Base-by-base conservation (phyloP, 2,329 filamentous ascomycete species). In the Pseudocercospora vitis region DNA sequence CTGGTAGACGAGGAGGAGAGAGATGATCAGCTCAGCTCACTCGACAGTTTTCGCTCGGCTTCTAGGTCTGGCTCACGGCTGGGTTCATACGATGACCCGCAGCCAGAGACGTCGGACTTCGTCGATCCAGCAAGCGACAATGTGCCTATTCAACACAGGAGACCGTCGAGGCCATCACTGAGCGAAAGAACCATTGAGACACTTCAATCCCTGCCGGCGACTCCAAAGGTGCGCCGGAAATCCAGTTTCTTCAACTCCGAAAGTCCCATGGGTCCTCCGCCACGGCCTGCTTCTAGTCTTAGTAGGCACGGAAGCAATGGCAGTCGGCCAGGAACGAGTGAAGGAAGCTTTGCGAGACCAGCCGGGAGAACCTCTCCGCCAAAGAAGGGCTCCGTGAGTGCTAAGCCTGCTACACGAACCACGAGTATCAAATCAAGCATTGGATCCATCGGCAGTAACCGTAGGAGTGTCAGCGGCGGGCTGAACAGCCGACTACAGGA, bases 101-200 rank as follows among this genome's bases (percentile, higher is more conserved):
- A 48, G 23, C 45, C 57, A 21, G 58, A 60, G 39, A 44, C 53
- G 29, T 50, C 42, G 28, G 52, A 62, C n/a, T 53, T 54, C 33
- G 53, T 58, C 54, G 58, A 59, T 35, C 29, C 57, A 11, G 12
- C 12, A 63, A 65, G 5, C 29, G 40, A 40, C 53, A 53, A 3
- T 37, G 23, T 58, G 3, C 32, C 50, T 32, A 29, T 47, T 6
- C 19, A 51, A 23, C 55, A 58, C 40, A 40, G 51, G 77, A 81
- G 48, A 60, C 64, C 73, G 3, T 67, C 69, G 5, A 67, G 76
- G 9, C 75, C 74, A 11, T 91, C 89, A 0, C 76, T 96, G 3
- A 84, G 87, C 0, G 91, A 96, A 63, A 80, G 92, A 53, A 95
- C 91, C 0, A 85, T 95, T 35, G 89, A 95, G 69, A 95, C 89